phyloP scores from a whole-genome alignment of 2,329 filamentous ascomycete genomes.

The Phyllosticta citribraziliensis region DNA sequence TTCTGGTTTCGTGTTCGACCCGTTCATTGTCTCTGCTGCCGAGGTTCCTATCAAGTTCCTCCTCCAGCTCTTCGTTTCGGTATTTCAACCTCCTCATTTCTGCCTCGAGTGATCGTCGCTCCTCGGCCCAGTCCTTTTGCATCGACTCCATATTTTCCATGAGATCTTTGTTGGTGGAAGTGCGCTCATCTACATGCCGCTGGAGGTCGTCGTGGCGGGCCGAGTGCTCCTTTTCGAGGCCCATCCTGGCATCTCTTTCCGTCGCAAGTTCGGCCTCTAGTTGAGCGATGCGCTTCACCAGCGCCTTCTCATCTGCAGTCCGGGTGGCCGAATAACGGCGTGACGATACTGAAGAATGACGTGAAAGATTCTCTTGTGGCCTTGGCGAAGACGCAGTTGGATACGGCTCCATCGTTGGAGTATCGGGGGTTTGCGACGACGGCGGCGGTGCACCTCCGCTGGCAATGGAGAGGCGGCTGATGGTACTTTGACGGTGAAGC shows the following conservation, averaged over 20 bases:
- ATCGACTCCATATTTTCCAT: slow-evolving; percentile 90
- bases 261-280: slow-evolving; percentile 70
- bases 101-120: slow-evolving; percentile 71
- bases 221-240: slow-evolving; percentile 61
- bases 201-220: slow-evolving; percentile 47
- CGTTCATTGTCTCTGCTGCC: slow-evolving; percentile 78
- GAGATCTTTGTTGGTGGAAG: slow-evolving; percentile 87
- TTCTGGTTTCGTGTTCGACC: slow-evolving; percentile 56
- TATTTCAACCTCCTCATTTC: slow-evolving; percentile 69
- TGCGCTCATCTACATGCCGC: slow-evolving; percentile 69
- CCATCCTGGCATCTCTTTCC: slow-evolving; percentile 59
- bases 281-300: slow-evolving; percentile 51
- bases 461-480: slow-evolving; percentile 43
- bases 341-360: slow-evolving; percentile 51
- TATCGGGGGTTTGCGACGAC: slow-evolving; percentile 25
- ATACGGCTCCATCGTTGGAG: slow-evolving; percentile 28
- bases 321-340: slow-evolving; percentile 53
- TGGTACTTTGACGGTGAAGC: slow-evolving; percentile 67
- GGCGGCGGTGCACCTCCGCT: slow-evolving; percentile 31
- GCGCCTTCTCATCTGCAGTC: slow-evolving; percentile 48
- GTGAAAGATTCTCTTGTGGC: slow-evolving; percentile 38
- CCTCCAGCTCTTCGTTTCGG: slow-evolving; percentile 79
- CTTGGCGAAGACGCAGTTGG: slow-evolving; percentile 22
- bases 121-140: slow-evolving; percentile 76
- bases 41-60: slow-evolving; percentile 77